A percentile compares a stretch with the other conserved stretches of the same genome.
Conservation (phyloP, 768 basidiomycete species). For the Amanita exitialis region DNA sequence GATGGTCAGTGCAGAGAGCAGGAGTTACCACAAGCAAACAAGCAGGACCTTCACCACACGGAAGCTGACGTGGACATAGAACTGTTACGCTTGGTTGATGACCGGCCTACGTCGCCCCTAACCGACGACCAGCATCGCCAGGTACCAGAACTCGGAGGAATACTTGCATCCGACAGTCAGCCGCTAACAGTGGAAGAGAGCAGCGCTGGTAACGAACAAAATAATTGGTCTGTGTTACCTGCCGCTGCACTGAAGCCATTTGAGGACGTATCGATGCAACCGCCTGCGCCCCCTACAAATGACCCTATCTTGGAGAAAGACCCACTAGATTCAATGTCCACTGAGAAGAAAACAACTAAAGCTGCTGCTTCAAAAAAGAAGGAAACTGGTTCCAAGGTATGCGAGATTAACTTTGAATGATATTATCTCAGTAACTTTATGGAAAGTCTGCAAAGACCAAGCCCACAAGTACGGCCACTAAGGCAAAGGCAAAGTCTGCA, state of each 20-base stretch:
- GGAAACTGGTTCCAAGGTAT: conserved; percentile 26
- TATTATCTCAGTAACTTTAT: neutral
- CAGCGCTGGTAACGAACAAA: neutral
- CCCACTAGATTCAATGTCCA: conserved; percentile 15
- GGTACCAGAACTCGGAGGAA: neutral
- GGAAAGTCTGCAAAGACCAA: neutral
- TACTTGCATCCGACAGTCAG: neutral
- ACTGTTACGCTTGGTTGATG: conserved; percentile 60
- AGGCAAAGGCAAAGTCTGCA: conserved; percentile 6
- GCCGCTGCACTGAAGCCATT: conserved; percentile 18
- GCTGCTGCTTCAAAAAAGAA: conserved; percentile 27
- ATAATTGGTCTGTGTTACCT: conserved; percentile 7
- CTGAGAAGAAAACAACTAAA: conserved; percentile 11
- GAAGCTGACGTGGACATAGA: conserved; percentile 53
- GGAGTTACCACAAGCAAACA: conserved; percentile 9
- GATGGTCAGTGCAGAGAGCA: conserved; percentile 12
- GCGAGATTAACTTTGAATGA: neutral
- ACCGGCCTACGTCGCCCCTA: conserved; percentile 18
- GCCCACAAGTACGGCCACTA: neutral
- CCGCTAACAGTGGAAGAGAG: neutral
- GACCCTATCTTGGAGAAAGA: conserved; percentile 15
- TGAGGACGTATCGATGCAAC: conserved; percentile 54
- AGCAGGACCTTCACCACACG: conserved; percentile 19
- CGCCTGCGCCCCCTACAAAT: conserved; percentile 23
- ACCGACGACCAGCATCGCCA: neutral